Evolutionary conservation across 352 stramenopile species (phyloP).

Genomic region (Peronospora farinosa): DNA sequence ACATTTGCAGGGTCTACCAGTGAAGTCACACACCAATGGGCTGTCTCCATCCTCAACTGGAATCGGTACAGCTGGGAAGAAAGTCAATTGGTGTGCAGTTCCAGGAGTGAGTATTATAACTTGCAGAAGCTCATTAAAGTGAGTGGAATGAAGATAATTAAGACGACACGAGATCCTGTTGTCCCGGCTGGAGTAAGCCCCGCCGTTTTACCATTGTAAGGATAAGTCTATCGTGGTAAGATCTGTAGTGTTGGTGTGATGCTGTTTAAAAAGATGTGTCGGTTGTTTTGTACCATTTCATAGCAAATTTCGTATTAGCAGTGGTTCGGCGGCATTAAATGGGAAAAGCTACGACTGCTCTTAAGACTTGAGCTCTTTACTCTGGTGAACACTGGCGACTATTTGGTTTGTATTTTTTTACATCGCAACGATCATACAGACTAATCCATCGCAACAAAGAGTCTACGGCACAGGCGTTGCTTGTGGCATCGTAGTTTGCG

Average conservation of each 20-base stretch:
- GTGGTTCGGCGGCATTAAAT: neutral
- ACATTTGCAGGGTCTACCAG: constrained; percentile 52
- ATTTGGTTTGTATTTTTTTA: constrained; percentile 11
- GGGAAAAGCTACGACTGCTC: neutral
- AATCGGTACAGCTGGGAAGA: constrained; percentile 84
- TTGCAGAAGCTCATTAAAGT: constrained; percentile 38
- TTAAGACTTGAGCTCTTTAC: neutral
- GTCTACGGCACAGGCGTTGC: constrained; percentile 29
- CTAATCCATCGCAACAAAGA: constrained; percentile 23
- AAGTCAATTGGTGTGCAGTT: constrained; percentile 65
- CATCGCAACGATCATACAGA: constrained; percentile 19
- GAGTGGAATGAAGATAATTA: constrained; percentile 20
- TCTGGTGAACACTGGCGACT: neutral
- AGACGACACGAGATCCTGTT: constrained; percentile 24
- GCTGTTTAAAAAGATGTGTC: neutral
- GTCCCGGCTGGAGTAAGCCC: constrained; percentile 47
- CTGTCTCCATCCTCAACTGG: constrained; percentile 76
- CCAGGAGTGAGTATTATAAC: constrained; percentile 56
- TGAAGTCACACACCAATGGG: constrained; percentile 63
- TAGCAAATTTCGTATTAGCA: neutral
- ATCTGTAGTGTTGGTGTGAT: constrained; percentile 1
- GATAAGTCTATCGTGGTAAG: neutral
- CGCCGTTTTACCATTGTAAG: constrained; percentile 49
- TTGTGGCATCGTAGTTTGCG: constrained; percentile 23
- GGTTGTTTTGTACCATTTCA: neutral